Percentiles rank a stretch among this genome's conserved stretches.
Evolutionary conservation across 2,329 filamentous ascomycete species (phyloP).

Genomic region (Epichloe glyceriae): DNA sequence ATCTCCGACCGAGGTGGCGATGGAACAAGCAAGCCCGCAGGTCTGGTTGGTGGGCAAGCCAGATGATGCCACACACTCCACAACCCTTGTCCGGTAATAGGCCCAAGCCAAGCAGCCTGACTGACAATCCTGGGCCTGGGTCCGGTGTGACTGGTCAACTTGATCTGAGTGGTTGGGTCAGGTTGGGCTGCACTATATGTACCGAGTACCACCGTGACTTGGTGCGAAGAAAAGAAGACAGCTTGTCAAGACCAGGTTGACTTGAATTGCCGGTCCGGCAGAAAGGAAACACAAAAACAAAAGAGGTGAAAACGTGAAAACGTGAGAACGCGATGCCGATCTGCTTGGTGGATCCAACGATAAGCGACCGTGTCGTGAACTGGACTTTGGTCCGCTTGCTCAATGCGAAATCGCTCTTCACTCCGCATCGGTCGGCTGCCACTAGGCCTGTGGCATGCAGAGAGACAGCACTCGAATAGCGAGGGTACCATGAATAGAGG

Average conservation of each 20-base stretch:
- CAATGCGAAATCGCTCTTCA: no score
- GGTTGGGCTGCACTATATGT: conserved; percentile 4
- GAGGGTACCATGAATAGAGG: no score
- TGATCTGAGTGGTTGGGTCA: not conserved
- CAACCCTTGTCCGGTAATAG: not conserved
- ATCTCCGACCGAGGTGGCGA: not conserved
- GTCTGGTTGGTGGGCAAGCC: not conserved
- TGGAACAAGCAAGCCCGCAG: not conserved
- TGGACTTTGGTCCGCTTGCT: no score
- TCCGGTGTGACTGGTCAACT: not conserved
- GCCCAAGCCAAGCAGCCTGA: not conserved
- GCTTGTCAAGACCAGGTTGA: not conserved
- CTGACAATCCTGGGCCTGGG: not conserved
- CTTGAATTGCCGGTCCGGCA: not conserved
- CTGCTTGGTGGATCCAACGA: not conserved
- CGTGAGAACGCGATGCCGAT: not conserved
- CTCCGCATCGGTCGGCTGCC: no score
- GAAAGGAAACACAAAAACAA: not conserved
- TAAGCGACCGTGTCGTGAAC: not conserved
- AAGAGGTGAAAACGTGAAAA: no score
- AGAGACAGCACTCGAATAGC: no score
- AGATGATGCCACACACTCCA: not conserved
- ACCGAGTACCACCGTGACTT: not conserved
- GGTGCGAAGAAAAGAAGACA: no score
- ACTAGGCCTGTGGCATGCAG: no score